Conservation (phyloP, 129 eudicot genomes). For the Kitagawia praeruptora region DNA sequence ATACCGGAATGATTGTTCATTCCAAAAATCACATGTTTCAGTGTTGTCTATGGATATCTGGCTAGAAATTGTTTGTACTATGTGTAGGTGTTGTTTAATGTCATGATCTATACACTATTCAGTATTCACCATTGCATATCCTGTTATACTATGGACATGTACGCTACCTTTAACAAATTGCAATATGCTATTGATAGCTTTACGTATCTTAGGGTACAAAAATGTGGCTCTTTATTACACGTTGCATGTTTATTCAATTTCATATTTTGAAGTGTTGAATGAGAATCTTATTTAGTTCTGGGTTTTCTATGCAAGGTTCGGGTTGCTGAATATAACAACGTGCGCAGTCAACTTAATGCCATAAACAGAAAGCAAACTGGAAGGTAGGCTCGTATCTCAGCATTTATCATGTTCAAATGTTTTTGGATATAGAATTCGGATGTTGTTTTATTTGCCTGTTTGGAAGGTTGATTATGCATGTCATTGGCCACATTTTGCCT, state of each 20-base stretch:
- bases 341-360: conserved; percentile 88
- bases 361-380: conserved; percentile 91
- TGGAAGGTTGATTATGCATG: background rate
- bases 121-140: background rate
- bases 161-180: background rate
- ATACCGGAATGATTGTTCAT: background rate
- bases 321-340: conserved; percentile 85
- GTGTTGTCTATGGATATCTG: background rate
- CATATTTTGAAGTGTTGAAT: background rate
- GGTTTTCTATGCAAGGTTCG: conserved; percentile 45
- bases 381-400: conserved; percentile 41
- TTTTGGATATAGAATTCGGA: conserved; percentile 4
- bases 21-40: background rate
- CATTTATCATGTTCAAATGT: background rate
- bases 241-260: background rate
- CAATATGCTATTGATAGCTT: background rate
- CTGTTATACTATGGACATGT: background rate
- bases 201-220: background rate
- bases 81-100: background rate
- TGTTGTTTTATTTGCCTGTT: background rate
- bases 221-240: background rate
- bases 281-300: background rate
- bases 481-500: background rate
- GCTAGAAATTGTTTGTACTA: background rate
- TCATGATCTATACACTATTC: background rate